These are phyloP conservation scores for Nidula niveotomentosa DNA, from an alignment of 1,284 basidiomycete genomes.

Conservation along the genomic window DNA sequence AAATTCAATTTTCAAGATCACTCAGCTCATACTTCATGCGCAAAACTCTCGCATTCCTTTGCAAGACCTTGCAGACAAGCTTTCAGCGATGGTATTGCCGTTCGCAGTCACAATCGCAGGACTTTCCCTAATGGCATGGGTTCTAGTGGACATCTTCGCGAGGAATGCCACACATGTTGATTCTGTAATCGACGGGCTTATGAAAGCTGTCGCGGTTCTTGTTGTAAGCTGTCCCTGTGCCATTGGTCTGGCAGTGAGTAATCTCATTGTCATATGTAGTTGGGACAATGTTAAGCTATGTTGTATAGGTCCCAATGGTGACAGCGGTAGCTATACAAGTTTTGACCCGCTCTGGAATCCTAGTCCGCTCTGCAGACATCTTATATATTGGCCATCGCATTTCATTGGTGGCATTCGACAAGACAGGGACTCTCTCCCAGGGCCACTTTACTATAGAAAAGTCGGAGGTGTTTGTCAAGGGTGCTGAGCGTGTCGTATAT, in stretches of 20 bases:
- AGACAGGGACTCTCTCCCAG: slow-evolving; percentile 44
- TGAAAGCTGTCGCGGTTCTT: background rate
- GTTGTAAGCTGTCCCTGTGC: background rate
- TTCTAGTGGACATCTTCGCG: background rate
- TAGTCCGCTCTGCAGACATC: slow-evolving; percentile 17
- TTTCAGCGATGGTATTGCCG: background rate
- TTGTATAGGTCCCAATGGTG: slow-evolving; percentile 1
- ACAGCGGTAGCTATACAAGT: slow-evolving; percentile 15
- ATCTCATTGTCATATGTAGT: background rate
- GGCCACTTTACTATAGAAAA: slow-evolving; percentile 30
- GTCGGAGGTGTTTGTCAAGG: slow-evolving; percentile 18
- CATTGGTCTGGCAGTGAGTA: background rate
- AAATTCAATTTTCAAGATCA: background rate
- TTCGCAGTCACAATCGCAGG: background rate
- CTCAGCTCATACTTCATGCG: background rate
- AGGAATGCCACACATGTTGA: background rate
- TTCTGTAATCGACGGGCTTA: background rate
- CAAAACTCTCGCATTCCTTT: background rate
- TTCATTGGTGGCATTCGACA: slow-evolving; percentile 40
- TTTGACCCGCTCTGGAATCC: slow-evolving; percentile 3
- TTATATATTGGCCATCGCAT: slow-evolving; percentile 27
- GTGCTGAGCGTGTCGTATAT: slow-evolving; percentile 5
- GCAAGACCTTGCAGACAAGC: background rate
- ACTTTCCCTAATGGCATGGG: background rate
- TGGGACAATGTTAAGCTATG: background rate